These are phyloP conservation scores for Graphiopsis chlorocephala DNA, from an alignment of 2,329 filamentous ascomycete genomes.

Conservation along the genomic window DNA sequence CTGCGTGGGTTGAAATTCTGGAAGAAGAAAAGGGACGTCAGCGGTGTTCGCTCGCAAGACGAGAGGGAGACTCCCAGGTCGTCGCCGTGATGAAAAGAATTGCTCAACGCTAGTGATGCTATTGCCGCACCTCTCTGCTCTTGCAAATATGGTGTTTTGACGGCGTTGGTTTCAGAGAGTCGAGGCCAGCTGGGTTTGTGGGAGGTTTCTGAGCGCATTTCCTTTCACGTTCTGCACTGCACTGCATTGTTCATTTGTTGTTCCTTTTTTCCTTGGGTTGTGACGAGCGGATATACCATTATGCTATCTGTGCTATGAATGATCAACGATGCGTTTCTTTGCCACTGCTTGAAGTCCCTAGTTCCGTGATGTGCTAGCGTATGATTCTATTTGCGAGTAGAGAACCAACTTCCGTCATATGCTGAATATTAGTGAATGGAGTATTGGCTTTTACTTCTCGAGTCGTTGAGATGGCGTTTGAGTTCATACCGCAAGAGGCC, in stretches of 20 bases:
- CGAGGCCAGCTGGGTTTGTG: not conserved
- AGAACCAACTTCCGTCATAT: not conserved
- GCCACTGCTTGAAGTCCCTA: not conserved
- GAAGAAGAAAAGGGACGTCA: constrained; percentile 32
- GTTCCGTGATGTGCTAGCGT: not conserved
- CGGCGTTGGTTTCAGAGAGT: constrained; percentile 3
- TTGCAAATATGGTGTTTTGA: not conserved
- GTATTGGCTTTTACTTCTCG: not conserved
- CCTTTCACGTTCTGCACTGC: not conserved
- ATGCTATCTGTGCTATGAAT: constrained; percentile 16
- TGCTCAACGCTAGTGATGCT: not conserved
- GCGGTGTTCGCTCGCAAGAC: not conserved
- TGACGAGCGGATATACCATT: constrained; percentile 17
- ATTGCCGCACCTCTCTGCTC: not conserved
- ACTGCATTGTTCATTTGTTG: not conserved
- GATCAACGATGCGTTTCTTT: constrained; percentile 14
- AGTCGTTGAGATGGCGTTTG: not conserved
- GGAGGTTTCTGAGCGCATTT: constrained; percentile 4
- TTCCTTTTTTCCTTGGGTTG: constrained; percentile 1
- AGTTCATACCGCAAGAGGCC: not conserved
- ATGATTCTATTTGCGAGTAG: not conserved
- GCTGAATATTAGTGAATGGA: not conserved
- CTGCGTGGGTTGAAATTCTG: constrained; percentile 37
- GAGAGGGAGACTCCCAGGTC: constrained; percentile 2
- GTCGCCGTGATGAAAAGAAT: not conserved